Percentiles rank a stretch among this genome's conserved stretches.
Conservation (phyloP, 2,329 filamentous ascomycete species). For the Verticillium longisporum region DNA sequence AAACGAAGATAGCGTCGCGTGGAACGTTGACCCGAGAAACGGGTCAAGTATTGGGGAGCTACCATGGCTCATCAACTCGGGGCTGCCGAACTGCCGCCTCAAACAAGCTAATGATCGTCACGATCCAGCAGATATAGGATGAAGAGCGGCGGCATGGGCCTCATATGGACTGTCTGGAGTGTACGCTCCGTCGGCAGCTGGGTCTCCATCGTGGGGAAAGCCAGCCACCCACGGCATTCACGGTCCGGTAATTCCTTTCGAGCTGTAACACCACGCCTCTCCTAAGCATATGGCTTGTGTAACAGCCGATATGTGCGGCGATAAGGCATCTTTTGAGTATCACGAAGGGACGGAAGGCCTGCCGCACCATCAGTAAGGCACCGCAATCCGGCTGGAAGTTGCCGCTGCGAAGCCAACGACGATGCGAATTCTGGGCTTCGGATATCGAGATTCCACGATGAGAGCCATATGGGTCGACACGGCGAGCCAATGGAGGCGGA, state of each 20-base stretch:
- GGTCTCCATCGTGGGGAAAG: not conserved
- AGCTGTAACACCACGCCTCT: not conserved
- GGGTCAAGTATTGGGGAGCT: not conserved
- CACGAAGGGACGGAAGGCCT: not conserved
- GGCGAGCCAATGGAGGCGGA: not conserved
- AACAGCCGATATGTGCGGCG: not conserved
- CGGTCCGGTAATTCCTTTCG: not conserved
- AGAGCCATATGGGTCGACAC: not conserved
- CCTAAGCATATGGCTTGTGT: not conserved
- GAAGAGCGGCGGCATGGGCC: not conserved
- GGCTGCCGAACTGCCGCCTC: not conserved
- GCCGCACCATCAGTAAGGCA: not conserved
- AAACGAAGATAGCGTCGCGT: too few relatives aligned
- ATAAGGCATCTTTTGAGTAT: not conserved
- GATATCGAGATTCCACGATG: not conserved
- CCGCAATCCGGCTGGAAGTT: not conserved
- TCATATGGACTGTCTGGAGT: not conserved
- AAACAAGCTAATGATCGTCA: not conserved
- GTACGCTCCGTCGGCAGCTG: not conserved
- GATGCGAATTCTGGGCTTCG: not conserved
- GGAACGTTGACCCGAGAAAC: not conserved
- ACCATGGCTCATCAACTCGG: not conserved
- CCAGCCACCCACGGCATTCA: not conserved
- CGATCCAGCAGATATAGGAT: not conserved
- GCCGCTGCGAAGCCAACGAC: not conserved